These are phyloP conservation scores for Hymenoscyphus scutula DNA, from an alignment of 2,329 filamentous ascomycete species.

Conservation along the genomic window DNA sequence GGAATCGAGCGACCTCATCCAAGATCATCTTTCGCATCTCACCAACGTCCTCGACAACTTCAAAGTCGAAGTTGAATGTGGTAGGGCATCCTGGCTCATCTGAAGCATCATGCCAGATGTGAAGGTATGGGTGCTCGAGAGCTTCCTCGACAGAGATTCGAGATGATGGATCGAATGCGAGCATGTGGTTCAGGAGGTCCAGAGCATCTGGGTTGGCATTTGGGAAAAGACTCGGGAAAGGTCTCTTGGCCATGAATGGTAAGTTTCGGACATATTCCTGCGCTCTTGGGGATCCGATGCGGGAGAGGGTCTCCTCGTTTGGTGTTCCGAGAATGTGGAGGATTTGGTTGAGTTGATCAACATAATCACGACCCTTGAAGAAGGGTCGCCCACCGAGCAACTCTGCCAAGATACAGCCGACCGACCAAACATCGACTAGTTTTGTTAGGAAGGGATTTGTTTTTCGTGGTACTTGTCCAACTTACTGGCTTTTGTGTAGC, in stretches of 20 bases:
- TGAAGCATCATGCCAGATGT: slow-evolving; percentile 94
- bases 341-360: slow-evolving; percentile 99
- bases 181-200: slow-evolving; percentile 93
- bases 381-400: slow-evolving; percentile 94
- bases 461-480: slow-evolving; percentile 37
- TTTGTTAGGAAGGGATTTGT: slow-evolving; percentile 17
- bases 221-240: slow-evolving; percentile 85
- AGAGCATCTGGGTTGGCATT: slow-evolving; percentile 94
- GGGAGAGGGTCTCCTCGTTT: slow-evolving; percentile 87
- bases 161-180: slow-evolving; percentile 91
- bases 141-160: slow-evolving; percentile 94
- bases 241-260: slow-evolving; percentile 89
- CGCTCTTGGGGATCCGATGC: slow-evolving; percentile 91
- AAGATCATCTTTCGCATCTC: slow-evolving; percentile 98
- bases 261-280: slow-evolving; percentile 98
- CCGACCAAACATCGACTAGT: slow-evolving; percentile 98
- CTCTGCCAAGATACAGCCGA: slow-evolving; percentile 95
- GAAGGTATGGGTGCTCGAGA: slow-evolving; percentile 91
- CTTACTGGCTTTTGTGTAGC: slow-evolving; percentile 99
- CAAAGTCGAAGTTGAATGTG: slow-evolving; percentile 97
- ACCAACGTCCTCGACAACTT: slow-evolving; percentile 90
- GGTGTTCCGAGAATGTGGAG: slow-evolving; percentile 96
- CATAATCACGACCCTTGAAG: slow-evolving; percentile 98
- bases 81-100: slow-evolving; percentile 93
- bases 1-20: slow-evolving; percentile 88